Evolutionary conservation across 2,329 filamentous ascomycete species (phyloP).

Genomic region (Magnaporthiopsis poae): DNA sequence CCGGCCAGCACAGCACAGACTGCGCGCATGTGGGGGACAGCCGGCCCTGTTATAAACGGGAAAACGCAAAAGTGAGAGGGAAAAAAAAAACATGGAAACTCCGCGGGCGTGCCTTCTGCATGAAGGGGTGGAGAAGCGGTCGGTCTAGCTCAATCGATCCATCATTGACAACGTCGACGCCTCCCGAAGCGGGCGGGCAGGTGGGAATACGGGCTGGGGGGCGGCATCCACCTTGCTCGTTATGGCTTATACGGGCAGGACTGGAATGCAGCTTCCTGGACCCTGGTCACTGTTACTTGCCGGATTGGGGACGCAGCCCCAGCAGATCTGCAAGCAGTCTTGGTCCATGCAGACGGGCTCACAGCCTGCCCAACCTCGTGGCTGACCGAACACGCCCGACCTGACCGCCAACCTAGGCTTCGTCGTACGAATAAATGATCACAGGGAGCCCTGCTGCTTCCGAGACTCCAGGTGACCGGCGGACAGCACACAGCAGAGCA

Average conservation of each 20-base stretch:
- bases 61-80: background rate
- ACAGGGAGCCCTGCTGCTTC: background rate
- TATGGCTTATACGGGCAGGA: background rate
- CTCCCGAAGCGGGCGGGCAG: background rate
- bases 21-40: background rate
- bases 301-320: background rate
- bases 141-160: background rate
- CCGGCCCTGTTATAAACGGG: background rate
- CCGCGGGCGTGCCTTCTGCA: background rate
- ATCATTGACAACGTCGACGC: background rate
- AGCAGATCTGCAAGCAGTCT: background rate
- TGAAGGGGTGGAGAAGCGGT: background rate
- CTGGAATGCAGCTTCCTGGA: background rate
- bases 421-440: background rate
- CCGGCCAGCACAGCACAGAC: background rate
- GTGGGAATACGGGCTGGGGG: background rate
- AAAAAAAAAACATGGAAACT: background rate
- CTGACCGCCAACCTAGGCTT: background rate
- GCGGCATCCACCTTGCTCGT: background rate
- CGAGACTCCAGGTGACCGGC: too few species aligned
- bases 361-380: too few species aligned
- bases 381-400: background rate
- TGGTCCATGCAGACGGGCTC: background rate
- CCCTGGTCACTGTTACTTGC: background rate
- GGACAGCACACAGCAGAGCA: background rate